Evolutionary conservation across 352 stramenopile species (phyloP).

Genomic region (Pythium rishiriense): DNA sequence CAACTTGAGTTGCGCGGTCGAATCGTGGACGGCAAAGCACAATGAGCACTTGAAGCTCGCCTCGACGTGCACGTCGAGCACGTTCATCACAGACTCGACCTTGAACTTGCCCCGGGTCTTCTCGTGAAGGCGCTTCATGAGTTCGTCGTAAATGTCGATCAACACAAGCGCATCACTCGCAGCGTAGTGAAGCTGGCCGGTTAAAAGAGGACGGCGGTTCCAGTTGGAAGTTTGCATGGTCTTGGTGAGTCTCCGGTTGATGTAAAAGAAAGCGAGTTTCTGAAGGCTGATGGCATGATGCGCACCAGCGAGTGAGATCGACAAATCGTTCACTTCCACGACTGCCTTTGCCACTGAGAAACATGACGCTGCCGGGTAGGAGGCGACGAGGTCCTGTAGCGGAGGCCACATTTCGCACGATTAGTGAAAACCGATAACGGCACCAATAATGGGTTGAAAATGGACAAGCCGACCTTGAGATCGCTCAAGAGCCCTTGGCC

Average conservation of each 20-base stretch:
- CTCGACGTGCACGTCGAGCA: slow-evolving; percentile 60
- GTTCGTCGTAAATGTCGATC: slow-evolving; percentile 68
- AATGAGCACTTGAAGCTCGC: slow-evolving; percentile 48
- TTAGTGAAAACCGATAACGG: not conserved
- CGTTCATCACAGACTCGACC: slow-evolving; percentile 50
- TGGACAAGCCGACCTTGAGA: slow-evolving; percentile 36
- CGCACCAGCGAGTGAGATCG: slow-evolving; percentile 44
- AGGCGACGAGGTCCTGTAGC: slow-evolving; percentile 43
- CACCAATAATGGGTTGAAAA: slow-evolving; percentile 3
- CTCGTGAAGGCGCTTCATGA: slow-evolving; percentile 39
- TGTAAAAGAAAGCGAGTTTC: slow-evolving; percentile 76
- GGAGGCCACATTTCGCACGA: not conserved
- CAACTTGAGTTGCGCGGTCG: slow-evolving; percentile 34
- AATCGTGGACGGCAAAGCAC: slow-evolving; percentile 50
- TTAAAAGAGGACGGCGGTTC: slow-evolving; percentile 59
- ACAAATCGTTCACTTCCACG: slow-evolving; percentile 79
- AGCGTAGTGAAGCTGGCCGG: slow-evolving; percentile 66
- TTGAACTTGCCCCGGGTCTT: slow-evolving; percentile 35
- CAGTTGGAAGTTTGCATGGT: slow-evolving; percentile 83
- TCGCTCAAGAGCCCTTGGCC: slow-evolving; percentile 67
- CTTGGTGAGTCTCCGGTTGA: slow-evolving; percentile 67
- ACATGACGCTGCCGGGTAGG: slow-evolving; percentile 68
- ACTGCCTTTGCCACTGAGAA: slow-evolving; percentile 66
- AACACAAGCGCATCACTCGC: slow-evolving; percentile 71
- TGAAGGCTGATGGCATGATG: slow-evolving; percentile 70